phyloP scores from a whole-genome alignment of 768 basidiomycete genomes.

The Mycena kentingensis region DNA sequence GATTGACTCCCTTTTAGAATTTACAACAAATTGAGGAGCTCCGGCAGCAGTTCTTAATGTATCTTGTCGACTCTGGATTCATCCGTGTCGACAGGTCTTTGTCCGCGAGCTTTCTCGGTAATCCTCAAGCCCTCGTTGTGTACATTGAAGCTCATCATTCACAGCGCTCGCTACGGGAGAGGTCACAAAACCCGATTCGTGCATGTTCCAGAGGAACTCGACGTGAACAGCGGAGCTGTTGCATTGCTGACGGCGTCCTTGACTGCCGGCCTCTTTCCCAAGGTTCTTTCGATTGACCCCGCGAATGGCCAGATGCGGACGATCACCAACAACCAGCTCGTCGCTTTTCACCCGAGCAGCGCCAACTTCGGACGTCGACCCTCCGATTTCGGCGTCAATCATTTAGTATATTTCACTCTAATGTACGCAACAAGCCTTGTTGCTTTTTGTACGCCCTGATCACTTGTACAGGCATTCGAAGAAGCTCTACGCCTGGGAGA shows the following conservation, averaged over 20 bases:
- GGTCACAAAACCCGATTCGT: constrained; percentile 79
- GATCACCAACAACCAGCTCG: constrained; percentile 76
- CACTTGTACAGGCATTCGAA: constrained; percentile 80
- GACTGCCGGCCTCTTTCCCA: constrained; percentile 87
- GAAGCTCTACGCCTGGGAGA: constrained; percentile 92
- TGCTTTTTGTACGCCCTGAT: background rate
- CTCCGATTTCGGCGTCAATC: constrained; percentile 70
- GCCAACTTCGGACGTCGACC: constrained; percentile 79
- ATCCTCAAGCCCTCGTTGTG: constrained; percentile 24
- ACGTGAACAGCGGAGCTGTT: constrained; percentile 66
- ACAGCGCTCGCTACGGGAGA: constrained; percentile 73
- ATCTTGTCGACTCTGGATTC: constrained; percentile 87
- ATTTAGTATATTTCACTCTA: constrained; percentile 84
- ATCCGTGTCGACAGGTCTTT: constrained; percentile 68
- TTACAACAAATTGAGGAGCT: constrained; percentile 96
- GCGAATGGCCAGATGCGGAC: constrained; percentile 69
- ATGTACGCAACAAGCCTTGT: constrained; percentile 55
- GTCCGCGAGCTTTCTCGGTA: constrained; percentile 72
- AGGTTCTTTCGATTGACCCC: constrained; percentile 73
- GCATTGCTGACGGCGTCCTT: constrained; percentile 79
- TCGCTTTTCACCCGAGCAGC: constrained; percentile 86
- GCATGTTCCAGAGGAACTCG: constrained; percentile 65
- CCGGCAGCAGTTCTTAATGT: constrained; percentile 86
- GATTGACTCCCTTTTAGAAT: constrained; percentile 50
- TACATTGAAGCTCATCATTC: constrained; percentile 8